Evolutionary conservation across 2,329 filamentous ascomycete genomes (phyloP).

Genomic region (Cladosporium austrohemisphaericum): DNA sequence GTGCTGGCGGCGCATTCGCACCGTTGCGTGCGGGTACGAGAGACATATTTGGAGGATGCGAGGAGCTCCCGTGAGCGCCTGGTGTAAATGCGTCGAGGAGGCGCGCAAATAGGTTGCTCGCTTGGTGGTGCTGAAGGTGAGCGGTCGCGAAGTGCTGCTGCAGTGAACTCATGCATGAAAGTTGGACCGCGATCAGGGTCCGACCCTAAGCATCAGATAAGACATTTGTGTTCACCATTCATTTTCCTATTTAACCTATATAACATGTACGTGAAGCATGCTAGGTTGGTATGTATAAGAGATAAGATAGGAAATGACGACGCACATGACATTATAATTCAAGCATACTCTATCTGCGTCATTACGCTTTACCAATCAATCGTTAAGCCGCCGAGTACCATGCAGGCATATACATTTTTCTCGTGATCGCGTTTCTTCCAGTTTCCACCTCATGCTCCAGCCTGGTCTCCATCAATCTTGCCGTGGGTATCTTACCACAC

Average conservation of each 20-base stretch:
- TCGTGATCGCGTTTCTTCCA: slow-evolving; percentile 14
- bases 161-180: too few species aligned
- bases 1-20: slow-evolving; percentile 32
- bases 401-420: slow-evolving; percentile 16
- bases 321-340: slow-evolving; percentile 12
- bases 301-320: not conserved
- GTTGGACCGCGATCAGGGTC: slow-evolving; percentile 6
- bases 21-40: slow-evolving; percentile 33
- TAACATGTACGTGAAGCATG: too few species aligned
- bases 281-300: too few species aligned
- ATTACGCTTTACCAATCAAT: slow-evolving; percentile 8
- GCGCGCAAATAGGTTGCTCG: too few species aligned
- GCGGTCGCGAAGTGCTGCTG: too few species aligned
- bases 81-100: too few species aligned
- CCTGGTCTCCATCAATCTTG: not conserved
- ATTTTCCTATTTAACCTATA: too few species aligned
- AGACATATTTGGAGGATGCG: slow-evolving; percentile 26
- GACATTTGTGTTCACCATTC: too few species aligned
- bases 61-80: too few species aligned
- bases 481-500: too few species aligned
- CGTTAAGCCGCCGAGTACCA: slow-evolving; percentile 14
- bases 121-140: too few species aligned
- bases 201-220: not conserved
- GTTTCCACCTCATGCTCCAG: not conserved
- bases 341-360: slow-evolving; percentile 14